Percentiles rank a stretch among this genome's conserved stretches.
Conservation (phyloP, 768 basidiomycete species). For the Termitomyces sp. region DNA sequence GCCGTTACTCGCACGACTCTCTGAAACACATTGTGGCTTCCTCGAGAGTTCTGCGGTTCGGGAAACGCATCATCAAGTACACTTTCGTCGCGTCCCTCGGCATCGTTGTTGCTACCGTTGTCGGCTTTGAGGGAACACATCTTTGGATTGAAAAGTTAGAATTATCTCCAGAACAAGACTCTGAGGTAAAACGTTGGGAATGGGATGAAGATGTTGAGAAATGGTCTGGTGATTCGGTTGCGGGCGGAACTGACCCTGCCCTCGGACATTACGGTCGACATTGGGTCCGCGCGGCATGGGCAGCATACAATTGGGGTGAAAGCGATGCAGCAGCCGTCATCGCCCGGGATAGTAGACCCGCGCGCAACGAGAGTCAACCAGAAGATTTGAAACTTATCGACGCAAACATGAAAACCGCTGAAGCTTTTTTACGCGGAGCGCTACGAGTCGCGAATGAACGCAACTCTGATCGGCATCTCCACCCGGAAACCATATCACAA, state of each 20-base stretch:
- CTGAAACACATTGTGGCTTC: conserved; percentile 17
- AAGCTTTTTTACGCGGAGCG: conserved; percentile 47
- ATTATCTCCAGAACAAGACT: conserved; percentile 41
- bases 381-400: conserved; percentile 43
- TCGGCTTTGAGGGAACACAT: conserved; percentile 54
- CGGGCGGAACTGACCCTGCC: conserved; percentile 69
- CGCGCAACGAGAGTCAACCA: conserved; percentile 24
- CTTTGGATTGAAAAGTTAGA: conserved; percentile 59
- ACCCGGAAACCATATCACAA: conserved; percentile 45
- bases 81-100: conserved; percentile 40
- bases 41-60: conserved; percentile 32
- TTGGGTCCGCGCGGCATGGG: conserved; percentile 66
- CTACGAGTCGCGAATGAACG: conserved; percentile 39
- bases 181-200: conserved; percentile 54
- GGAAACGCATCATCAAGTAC: conserved; percentile 44
- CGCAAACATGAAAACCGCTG: conserved; percentile 48
- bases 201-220: conserved; percentile 61
- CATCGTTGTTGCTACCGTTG: conserved; percentile 37
- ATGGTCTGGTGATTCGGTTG: conserved; percentile 51
- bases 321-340: conserved; percentile 34
- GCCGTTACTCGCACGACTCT: conserved; percentile 20
- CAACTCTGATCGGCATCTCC: conserved; percentile 32
- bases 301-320: conserved; percentile 60
- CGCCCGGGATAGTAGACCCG: conserved; percentile 31
- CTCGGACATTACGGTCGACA: conserved; percentile 59